Conservation (phyloP, 2,329 filamentous ascomycete species). For the Coniella vitis region DNA sequence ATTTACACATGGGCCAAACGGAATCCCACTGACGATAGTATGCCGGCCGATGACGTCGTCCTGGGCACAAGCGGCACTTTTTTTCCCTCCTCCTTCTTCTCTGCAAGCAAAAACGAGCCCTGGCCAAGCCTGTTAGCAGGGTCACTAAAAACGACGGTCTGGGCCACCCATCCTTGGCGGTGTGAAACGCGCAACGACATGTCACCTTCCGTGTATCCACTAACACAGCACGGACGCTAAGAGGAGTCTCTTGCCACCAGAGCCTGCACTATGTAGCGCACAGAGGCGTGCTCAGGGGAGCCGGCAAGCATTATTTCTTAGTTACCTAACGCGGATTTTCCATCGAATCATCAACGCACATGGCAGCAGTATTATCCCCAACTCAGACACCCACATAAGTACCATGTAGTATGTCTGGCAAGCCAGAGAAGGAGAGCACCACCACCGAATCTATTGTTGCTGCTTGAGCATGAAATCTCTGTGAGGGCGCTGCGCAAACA, state of each 20-base stretch:
- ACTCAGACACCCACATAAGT: too few relatives aligned
- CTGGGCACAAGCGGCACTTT: conserved; percentile 1
- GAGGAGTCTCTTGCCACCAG: not conserved
- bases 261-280: not conserved
- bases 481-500: too few relatives aligned
- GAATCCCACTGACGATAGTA: conserved; percentile 5
- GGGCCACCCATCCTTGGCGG: not conserved
- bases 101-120: too few relatives aligned
- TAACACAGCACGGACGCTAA: not conserved
- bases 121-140: too few relatives aligned
- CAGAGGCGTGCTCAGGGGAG: not conserved
- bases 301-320: too few relatives aligned
- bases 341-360: conserved; percentile 1
- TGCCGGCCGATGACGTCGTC: conserved; percentile 11
- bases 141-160: not conserved
- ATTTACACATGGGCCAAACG: too few relatives aligned
- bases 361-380: too few relatives aligned
- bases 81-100: not conserved
- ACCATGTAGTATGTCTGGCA: too few relatives aligned
- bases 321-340: not conserved
- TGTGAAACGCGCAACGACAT: not conserved
- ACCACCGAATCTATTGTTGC: too few relatives aligned
- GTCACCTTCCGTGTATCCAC: not conserved
- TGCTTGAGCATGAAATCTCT: too few relatives aligned
- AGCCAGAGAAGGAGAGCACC: too few relatives aligned